Base-by-base conservation (phyloP, 2,329 filamentous ascomycete genomes). In the Epichloe sp. region DNA sequence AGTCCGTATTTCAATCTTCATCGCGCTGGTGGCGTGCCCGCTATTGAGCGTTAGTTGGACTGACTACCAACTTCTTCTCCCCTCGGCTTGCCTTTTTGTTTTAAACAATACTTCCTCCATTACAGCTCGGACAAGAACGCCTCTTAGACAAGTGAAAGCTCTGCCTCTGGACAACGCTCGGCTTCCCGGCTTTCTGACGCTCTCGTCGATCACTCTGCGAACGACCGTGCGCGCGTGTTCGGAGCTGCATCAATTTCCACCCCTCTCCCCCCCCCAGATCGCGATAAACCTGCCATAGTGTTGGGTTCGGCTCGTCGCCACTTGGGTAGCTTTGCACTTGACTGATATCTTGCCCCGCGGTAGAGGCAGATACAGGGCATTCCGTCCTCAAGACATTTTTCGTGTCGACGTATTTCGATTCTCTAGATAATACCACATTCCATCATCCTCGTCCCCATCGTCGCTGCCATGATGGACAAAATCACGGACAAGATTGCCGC, bases 401-500 rank as follows among this genome's bases (percentile, higher is more conserved):
- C 21, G n/a, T 43, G 2, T 21, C 19, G 41, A 43, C 19, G 11
- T 12, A 23, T 43, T 21, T 21, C 11, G 10, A 19, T 4, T 12
- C 5, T 17, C 41, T 43, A 2, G 7, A 31, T 5, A 34, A 44
- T 5, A 44, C 1, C 43, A 8, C 5, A 10, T 31, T 31, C 26
- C 26, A 43, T 43, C 36, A 21, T 43, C 19, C 37, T 47, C 36
- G 15, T 47, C 19, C 21, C 7, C 19, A 21, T 34, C 17, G n/a
- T 36, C 7, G 3, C 46, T 5, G 14, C 38, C 58, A 54, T 52
- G 55, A 88, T 88, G 83, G 85, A 89, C 72, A 93, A 87, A 71
- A 90, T 96, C 65, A 95, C 88, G 56, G 86, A 94, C 76, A 95
- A 95, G 76, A 91, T 97, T 65, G 86, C 87, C 70, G 87, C 88